Conservation (phyloP, 495 filamentous ascomycete species). For the Penicillium dipodomyicola region DNA sequence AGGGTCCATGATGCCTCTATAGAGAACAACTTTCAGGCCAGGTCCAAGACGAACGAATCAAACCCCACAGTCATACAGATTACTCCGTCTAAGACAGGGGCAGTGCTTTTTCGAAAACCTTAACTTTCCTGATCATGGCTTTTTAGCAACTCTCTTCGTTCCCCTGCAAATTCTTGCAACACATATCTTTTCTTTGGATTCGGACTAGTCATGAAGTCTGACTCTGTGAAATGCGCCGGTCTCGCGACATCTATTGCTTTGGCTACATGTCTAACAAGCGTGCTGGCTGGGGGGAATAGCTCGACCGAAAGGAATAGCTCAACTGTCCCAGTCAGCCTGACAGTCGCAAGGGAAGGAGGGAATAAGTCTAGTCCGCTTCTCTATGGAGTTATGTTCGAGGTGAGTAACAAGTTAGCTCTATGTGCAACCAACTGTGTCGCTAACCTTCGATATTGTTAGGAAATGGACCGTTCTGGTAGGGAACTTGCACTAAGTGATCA, state of each 20-base stretch:
- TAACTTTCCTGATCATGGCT: neutral
- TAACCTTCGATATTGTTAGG: constrained; percentile 34
- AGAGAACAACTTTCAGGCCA: neutral
- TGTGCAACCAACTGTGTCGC: neutral
- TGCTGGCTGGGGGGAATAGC: neutral
- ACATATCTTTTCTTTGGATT: neutral
- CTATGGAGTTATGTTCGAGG: constrained; percentile 63
- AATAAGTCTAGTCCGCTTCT: constrained; percentile 54
- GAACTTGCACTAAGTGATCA: neutral
- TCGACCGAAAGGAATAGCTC: neutral
- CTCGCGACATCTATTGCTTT: constrained; percentile 6
- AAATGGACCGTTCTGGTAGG: constrained; percentile 68
- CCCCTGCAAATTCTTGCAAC: neutral
- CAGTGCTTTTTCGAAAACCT: neutral
- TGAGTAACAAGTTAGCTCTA: constrained; percentile 9
- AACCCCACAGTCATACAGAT: neutral
- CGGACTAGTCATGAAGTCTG: constrained; percentile 10
- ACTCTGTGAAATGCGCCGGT: neutral
- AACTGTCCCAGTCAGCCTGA: constrained; percentile 15
- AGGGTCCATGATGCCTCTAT: constrained; percentile 8
- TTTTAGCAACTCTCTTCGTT: neutral
- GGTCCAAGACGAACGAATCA: constrained; percentile 2
- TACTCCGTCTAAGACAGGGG: neutral
- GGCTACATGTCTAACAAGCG: neutral
- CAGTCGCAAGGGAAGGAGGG: constrained; percentile 44